Evolutionary conservation across 2,329 filamentous ascomycete genomes (phyloP).

Genomic region (Neospermospora avenae): DNA sequence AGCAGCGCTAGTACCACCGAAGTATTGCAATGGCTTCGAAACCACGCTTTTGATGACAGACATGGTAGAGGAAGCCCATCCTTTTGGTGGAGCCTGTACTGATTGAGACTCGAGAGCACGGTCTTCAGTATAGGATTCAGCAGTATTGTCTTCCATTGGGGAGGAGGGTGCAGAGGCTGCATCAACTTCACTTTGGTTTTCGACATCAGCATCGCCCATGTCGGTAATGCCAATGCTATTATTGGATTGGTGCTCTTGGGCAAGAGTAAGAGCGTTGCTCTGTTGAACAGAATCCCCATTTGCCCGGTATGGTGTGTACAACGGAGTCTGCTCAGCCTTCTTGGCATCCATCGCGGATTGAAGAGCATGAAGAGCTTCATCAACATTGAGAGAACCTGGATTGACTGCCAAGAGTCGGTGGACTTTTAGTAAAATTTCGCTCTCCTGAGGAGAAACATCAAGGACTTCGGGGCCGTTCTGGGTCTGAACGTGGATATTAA

Average conservation of each 20-base stretch:
- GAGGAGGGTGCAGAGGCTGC: neutral
- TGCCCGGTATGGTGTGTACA: too few species aligned
- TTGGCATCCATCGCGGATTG: neutral
- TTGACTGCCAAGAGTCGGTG: neutral
- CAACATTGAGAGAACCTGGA: neutral
- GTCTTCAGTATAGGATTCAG: neutral
- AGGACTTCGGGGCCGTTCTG: neutral
- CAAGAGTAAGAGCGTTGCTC: neutral
- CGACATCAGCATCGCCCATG: neutral
- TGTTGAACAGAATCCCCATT: too few species aligned
- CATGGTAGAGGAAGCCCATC: neutral
- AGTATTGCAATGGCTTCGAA: neutral
- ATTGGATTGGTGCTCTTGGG: neutral
- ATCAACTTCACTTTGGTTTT: neutral
- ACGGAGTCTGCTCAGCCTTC: neutral
- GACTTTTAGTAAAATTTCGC: neutral
- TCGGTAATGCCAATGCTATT: neutral
- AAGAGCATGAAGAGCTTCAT: neutral
- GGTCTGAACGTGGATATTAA: constrained; percentile 1
- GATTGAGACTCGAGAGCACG: neutral
- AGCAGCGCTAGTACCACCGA: neutral
- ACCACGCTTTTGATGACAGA: neutral
- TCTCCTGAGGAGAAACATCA: neutral
- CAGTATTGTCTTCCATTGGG: neutral
- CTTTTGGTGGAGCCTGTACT: neutral